phyloP scores from a whole-genome alignment of 495 filamentous ascomycete genomes.

The Usnea hakonensis region DNA sequence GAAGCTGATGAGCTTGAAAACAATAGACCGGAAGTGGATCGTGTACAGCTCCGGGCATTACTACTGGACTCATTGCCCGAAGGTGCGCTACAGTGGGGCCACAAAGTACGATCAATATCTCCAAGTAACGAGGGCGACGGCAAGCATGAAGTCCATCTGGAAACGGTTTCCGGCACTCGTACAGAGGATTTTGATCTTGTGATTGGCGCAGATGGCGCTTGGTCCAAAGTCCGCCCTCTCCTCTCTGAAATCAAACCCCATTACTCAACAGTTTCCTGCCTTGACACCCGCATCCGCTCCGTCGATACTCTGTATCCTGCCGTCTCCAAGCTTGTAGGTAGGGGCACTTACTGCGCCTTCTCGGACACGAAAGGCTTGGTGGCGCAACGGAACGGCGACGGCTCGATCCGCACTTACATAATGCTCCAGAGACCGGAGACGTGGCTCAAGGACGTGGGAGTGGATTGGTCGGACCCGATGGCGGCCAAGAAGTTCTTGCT shows the following conservation, averaged over 20 bases:
- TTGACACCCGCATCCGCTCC: slow-evolving; percentile 31
- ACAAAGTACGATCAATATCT: slow-evolving; percentile 24
- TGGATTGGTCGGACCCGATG: slow-evolving; percentile 13
- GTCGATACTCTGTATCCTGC: slow-evolving; percentile 27
- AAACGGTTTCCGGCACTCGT: slow-evolving; percentile 18
- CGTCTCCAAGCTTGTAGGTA: slow-evolving; percentile 34
- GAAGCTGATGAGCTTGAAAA: slow-evolving; percentile 20
- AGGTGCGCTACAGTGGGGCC: slow-evolving; percentile 25
- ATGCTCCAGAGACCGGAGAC: slow-evolving; percentile 25
- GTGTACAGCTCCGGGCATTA: slow-evolving; percentile 23
- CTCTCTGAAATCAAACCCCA: slow-evolving; percentile 40
- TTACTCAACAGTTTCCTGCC: slow-evolving; percentile 39
- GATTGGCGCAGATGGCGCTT: slow-evolving; percentile 42
- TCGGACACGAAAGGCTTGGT: slow-evolving; percentile 33
- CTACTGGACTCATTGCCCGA: slow-evolving; percentile 27
- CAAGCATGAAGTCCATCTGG: slow-evolving; percentile 21
- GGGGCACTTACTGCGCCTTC: slow-evolving; percentile 36
- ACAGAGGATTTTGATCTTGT: slow-evolving; percentile 37
- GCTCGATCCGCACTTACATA: slow-evolving; percentile 33
- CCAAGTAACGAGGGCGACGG: slow-evolving; percentile 28
- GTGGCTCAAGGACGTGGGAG: slow-evolving; percentile 32
- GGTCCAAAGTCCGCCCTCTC: slow-evolving; percentile 35
- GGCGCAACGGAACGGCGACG: slow-evolving; percentile 40
- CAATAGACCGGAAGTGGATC: slow-evolving; percentile 34
- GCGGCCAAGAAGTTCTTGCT: slow-evolving; percentile 7